Evolutionary conservation across 2,329 filamentous ascomycete species (phyloP).

Genomic region (Sporothrix euskadiensis): DNA sequence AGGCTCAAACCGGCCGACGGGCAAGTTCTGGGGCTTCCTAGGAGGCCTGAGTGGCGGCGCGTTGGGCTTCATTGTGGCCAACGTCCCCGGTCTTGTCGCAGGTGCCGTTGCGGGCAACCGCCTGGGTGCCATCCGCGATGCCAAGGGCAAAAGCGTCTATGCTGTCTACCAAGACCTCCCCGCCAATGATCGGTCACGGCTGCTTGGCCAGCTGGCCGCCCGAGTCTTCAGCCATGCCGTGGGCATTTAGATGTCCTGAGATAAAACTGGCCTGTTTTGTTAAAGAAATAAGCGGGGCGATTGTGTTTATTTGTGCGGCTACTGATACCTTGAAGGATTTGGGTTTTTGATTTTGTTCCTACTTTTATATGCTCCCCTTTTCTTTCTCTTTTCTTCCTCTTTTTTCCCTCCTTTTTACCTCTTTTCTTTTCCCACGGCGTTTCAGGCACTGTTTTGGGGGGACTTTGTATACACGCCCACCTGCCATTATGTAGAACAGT

Average conservation of each 20-base stretch:
- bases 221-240: slow-evolving; percentile 81
- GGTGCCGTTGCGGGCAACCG: slow-evolving; percentile 91
- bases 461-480: background rate
- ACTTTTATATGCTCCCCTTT: background rate
- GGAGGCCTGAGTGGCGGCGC: slow-evolving; percentile 85
- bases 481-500: slow-evolving; percentile 2
- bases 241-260: background rate
- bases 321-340: slow-evolving; percentile 1
- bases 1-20: slow-evolving; percentile 59
- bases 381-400: background rate
- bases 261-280: background rate
- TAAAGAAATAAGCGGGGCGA: background rate
- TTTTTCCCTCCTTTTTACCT: too few relatives aligned
- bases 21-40: slow-evolving; percentile 82
- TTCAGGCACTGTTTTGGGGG: background rate
- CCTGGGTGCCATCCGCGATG: slow-evolving; percentile 84
- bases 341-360: background rate
- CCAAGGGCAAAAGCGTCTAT: slow-evolving; percentile 93
- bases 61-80: slow-evolving; percentile 92
- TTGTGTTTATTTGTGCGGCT: background rate
- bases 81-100: slow-evolving; percentile 83
- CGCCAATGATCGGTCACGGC: slow-evolving; percentile 73
- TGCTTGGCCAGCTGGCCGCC: slow-evolving; percentile 80
- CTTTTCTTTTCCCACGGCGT: background rate
- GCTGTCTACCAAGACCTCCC: slow-evolving; percentile 87